Evolutionary conservation across 345 rosid species (phyloP).

Genomic region (Brassica cretica): DNA sequence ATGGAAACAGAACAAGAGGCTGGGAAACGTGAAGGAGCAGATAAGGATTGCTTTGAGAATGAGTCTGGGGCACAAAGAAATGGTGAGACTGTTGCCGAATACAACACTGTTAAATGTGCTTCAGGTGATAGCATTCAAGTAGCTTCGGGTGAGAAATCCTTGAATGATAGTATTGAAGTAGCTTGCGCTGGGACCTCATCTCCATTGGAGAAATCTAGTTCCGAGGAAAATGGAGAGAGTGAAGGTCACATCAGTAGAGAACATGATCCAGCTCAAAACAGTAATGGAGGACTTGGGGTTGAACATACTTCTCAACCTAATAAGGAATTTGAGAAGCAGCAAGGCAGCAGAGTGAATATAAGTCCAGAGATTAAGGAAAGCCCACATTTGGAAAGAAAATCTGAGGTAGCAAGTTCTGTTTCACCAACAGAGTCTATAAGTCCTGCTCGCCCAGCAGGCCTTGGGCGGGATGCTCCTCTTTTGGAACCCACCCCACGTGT

Average conservation of each 20-base stretch:
- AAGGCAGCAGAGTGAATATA: slow-evolving; percentile 31
- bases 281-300: slow-evolving; percentile 23
- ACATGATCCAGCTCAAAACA: slow-evolving; percentile 1
- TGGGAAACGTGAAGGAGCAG: slow-evolving; percentile 27
- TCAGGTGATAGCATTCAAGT: slow-evolving; percentile 12
- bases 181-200: slow-evolving; percentile 8
- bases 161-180: slow-evolving; percentile 8
- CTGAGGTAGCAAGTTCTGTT: slow-evolving; percentile 34
- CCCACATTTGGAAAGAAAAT: slow-evolving; percentile 36
- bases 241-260: slow-evolving; percentile 18
- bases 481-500: slow-evolving; percentile 76
- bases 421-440: slow-evolving; percentile 49
- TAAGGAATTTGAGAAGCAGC: slow-evolving; percentile 30
- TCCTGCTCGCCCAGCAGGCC: slow-evolving; percentile 86
- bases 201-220: slow-evolving; percentile 28
- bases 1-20: slow-evolving; percentile 17
- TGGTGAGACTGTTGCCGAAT: slow-evolving; percentile 11
- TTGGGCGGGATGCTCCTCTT: slow-evolving; percentile 82
- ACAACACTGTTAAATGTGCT: slow-evolving; percentile 5
- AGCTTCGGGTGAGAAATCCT: background rate
- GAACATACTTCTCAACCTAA: slow-evolving; percentile 19
- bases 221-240: slow-evolving; percentile 39
- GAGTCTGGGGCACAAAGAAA: slow-evolving; percentile 21
- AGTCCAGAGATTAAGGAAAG: slow-evolving; percentile 37
- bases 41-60: slow-evolving; percentile 24